Base-by-base conservation (phyloP, 2,329 filamentous ascomycete species). In the Ceratocystis albifundus region DNA sequence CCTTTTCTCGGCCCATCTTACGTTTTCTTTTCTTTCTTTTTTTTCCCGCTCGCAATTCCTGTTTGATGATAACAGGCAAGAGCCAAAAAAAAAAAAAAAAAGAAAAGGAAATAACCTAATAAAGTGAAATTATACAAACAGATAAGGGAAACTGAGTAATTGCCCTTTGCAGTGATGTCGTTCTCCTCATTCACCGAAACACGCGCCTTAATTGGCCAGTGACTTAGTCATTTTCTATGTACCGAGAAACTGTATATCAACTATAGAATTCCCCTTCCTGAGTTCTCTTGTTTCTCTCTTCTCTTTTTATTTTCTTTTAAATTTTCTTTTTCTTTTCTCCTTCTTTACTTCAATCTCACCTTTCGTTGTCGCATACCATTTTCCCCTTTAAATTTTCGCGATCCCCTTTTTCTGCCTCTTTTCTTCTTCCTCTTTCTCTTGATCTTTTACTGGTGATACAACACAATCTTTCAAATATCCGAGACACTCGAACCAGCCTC, bases 401-500 rank as follows among this genome's bases (percentile, higher is more conserved):
- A 15, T 41, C 36, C 36, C 4, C 1, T 41, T 41, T 41, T 15
- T 15, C 36, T 12, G 4, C 36, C 36, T 41, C 36, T 41, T 41
- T n/a, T n/a, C n/a, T n/a, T n/a, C n/a, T n/a, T n/a, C n/a, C n/a
- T 41, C 36, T 41, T 41, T 12, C 36, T 41, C 36, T 41, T 15
- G 36, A 41, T 41, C 10, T 41, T 41, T 12, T 41, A 3, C 36
- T 41, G 12, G 36, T 41, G 36, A 41, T 41, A 41, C 36, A 41
- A 41, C 36, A 41, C 36, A 41, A 15, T 10, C 36, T 41, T 41
- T 12, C 36, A 41, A 41, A 41, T 15, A 46, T 32, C 36, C 44
- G 36, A 32, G 28, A 50, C 62, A 50, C 62, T 64, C 62, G 62
- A 64, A 64, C 62, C 62, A 64, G 62, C 46, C 62, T 64, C 62